Percentiles rank a stretch among this genome's conserved stretches.
Conservation (phyloP, 1,284 basidiomycete species). For the Ustilago esculenta region DNA sequence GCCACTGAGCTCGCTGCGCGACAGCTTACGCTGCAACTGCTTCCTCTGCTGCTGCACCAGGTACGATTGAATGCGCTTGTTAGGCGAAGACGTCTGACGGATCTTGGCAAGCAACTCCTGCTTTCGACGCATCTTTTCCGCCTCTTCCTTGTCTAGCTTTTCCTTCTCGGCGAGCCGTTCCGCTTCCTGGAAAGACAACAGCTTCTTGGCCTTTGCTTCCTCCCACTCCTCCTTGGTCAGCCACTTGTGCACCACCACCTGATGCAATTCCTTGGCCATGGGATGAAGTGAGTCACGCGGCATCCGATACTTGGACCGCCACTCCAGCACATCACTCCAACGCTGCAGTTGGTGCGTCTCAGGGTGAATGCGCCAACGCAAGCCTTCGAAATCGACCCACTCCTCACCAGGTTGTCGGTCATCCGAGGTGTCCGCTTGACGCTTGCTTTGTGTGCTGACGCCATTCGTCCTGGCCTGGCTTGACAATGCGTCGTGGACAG, state of each 20-base stretch:
- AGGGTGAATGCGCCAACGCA: slow-evolving; percentile 57
- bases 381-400: slow-evolving; percentile 59
- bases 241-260: slow-evolving; percentile 52
- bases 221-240: slow-evolving; percentile 59
- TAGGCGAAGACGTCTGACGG: slow-evolving; percentile 36
- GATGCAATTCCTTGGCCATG: slow-evolving; percentile 52
- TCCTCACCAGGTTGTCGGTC: slow-evolving; percentile 60
- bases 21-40: slow-evolving; percentile 20
- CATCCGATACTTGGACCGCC: slow-evolving; percentile 59
- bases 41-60: slow-evolving; percentile 18
- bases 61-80: slow-evolving; percentile 36
- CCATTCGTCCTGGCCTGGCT: background rate
- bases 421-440: slow-evolving; percentile 48
- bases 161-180: slow-evolving; percentile 44
- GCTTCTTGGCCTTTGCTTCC: slow-evolving; percentile 53
- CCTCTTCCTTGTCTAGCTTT: slow-evolving; percentile 30
- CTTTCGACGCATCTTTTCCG: slow-evolving; percentile 37
- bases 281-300: slow-evolving; percentile 60
- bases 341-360: slow-evolving; percentile 48
- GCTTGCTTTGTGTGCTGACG: slow-evolving; percentile 20
- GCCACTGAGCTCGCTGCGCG: slow-evolving; percentile 16
- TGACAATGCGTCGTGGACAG: slow-evolving; percentile 1
- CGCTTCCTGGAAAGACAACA: slow-evolving; percentile 52
- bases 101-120: slow-evolving; percentile 47
- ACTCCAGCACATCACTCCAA: slow-evolving; percentile 50